Base-by-base conservation (phyloP, 139 green algal species). In the Tetraselmis chui region DNA sequence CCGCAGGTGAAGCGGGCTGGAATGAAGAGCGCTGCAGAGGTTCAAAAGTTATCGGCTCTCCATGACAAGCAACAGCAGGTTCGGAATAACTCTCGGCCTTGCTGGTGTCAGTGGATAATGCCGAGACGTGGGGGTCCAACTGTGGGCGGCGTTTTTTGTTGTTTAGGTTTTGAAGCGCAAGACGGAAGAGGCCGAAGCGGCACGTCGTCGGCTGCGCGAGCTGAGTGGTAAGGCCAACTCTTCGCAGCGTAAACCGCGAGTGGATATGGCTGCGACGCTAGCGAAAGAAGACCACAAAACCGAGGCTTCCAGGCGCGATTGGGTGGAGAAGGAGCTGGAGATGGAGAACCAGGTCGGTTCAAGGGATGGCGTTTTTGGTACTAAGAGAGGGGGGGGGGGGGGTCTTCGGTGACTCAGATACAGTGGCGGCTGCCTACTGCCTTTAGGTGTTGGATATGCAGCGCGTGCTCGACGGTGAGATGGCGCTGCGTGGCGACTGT, bases 91-190 rank as follows among this genome's bases (percentile, higher is more conserved):
- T n/a, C n/a, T n/a, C n/a, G n/a, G n/a, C n/a, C n/a, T n/a, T n/a
- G n/a, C n/a, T n/a, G n/a, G n/a, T n/a, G n/a, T n/a, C n/a, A n/a
- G n/a, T n/a, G n/a, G n/a, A n/a, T n/a, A n/a, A n/a, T n/a, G n/a
- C n/a, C n/a, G n/a, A n/a, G n/a, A n/a, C n/a, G n/a, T n/a, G n/a
- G n/a, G n/a, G n/a, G n/a, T n/a, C n/a, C n/a, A n/a, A n/a, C n/a
- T n/a, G n/a, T n/a, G n/a, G n/a, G n/a, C n/a, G n/a, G n/a, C n/a
- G n/a, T n/a, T n/a, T n/a, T n/a, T n/a, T n/a, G n/a, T n/a, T n/a
- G n/a, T n/a, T n/a, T n/a, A 59, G 59, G 94, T 98, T 81, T 85
- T 98, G 76, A 91, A 95, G 76, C 90, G 95, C 74, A 98, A 98
- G 91, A 97, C 92, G 31, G 89, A 96, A 80, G 95, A 98, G 76